These are phyloP conservation scores for Rhodotorula graminis DNA, from an alignment of 768 basidiomycete species.

Conservation along the genomic window DNA sequence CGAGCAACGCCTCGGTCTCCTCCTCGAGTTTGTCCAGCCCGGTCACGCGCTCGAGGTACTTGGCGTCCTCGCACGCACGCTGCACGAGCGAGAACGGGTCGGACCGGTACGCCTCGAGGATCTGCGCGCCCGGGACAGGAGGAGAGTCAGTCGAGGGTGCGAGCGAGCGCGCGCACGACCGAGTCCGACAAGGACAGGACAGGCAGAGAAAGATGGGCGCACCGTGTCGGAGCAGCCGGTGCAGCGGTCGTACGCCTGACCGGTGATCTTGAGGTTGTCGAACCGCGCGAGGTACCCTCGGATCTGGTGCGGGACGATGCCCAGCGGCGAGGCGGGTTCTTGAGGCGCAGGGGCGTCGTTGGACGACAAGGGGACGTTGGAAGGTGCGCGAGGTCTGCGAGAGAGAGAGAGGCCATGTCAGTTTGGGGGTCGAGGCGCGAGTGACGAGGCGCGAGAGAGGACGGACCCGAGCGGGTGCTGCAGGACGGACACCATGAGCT, in stretches of 20 bases:
- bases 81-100: slow-evolving; percentile 74
- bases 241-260: slow-evolving; percentile 78
- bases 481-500: slow-evolving; percentile 77
- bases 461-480: slow-evolving; percentile 83
- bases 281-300: slow-evolving; percentile 86
- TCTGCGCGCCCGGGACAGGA: slow-evolving; percentile 49
- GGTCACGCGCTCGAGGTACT: slow-evolving; percentile 68
- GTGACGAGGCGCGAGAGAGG: too few species aligned
- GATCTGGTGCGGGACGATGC: slow-evolving; percentile 87
- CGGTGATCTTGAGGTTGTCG: slow-evolving; percentile 73
- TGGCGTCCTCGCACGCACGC: slow-evolving; percentile 73
- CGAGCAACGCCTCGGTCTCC: slow-evolving; percentile 65
- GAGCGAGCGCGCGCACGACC: too few species aligned
- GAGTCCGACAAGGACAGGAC: too few species aligned
- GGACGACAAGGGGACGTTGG: slow-evolving; percentile 13
- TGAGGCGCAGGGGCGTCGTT: background rate
- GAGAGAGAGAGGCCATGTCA: background rate
- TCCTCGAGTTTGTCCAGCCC: slow-evolving; percentile 71
- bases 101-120: slow-evolving; percentile 73
- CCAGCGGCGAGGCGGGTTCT: slow-evolving; percentile 56
- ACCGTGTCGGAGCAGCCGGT: slow-evolving; percentile 85
- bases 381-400: slow-evolving; percentile 41
- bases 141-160: too few species aligned
- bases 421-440: background rate
- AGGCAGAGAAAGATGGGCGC: background rate